Base-by-base conservation (phyloP, 805 yeast species). In the Debaryomyces hansenii region DNA sequence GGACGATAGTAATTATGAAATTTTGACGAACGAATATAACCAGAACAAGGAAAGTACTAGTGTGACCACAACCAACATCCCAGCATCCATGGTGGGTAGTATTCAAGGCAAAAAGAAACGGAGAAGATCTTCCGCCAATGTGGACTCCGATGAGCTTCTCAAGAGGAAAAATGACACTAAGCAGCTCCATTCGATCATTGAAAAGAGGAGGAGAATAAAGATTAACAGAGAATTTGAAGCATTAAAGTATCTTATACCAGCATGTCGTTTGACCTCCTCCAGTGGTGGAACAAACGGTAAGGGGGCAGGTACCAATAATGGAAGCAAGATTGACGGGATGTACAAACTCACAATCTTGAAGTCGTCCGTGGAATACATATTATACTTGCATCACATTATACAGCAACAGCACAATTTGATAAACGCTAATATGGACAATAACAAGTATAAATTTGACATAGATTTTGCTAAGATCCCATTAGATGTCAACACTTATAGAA, bases 221-320 rank as follows among this genome's bases (percentile, higher is more conserved):
- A 85, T 88, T 74, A 88, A 88, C 63, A 71, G 90, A 44, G 94
- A 88, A 63, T 88, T 87, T 59, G 94, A 87, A 60, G 89, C 91
- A 1, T 74, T 88, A 52, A 85, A 87, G 60, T 82, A 77, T 56
- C 64, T 88, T 42, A 83, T 88, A 14, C 96, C 96, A 1, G 90
- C 92, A 10, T 87, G 95, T 60, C 70, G 90, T 41, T 71, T 75
- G 28, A 74, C 78, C 27, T 20, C 45, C n/a, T 33, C 40, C 12
- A 42, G 41, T 21, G 16, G 37, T 27, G 29, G 43, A 4, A 29
- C 35, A 16, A 27, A 18, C 4, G 24, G 45, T 12, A 34, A 27
- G 20, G 50, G 52, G 4, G 49, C 44, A 24, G 40, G 16, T 18
- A 42, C 46, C 32, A 58, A 54, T 42, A 68, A 64, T 45, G 70